Evolutionary conservation across 1,284 basidiomycete species (phyloP).

Genomic region (Melanopsichium pennsylvanicum): DNA sequence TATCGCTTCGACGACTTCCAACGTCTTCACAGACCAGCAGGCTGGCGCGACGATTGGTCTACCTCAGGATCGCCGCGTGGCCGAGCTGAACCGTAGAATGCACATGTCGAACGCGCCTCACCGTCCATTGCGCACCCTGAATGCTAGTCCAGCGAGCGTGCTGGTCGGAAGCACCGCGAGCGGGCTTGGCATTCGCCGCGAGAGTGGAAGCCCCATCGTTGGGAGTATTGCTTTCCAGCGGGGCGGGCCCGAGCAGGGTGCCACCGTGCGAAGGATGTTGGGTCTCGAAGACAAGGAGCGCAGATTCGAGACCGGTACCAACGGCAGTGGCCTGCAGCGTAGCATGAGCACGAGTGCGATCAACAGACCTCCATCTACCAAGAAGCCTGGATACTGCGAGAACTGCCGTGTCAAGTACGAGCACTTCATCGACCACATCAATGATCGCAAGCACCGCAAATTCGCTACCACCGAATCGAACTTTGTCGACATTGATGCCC

Average conservation of each 20-base stretch:
- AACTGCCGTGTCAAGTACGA: constrained; percentile 91
- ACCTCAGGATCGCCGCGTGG: constrained; percentile 50
- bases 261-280: constrained; percentile 57
- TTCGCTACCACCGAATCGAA: constrained; percentile 84
- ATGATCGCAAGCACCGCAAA: constrained; percentile 79
- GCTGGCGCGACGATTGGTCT: constrained; percentile 31
- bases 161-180: constrained; percentile 40
- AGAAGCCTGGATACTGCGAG: constrained; percentile 96
- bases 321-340: constrained; percentile 17
- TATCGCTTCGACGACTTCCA: constrained; percentile 83
- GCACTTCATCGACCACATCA: constrained; percentile 88
- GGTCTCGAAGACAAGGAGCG: constrained; percentile 32
- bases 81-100: constrained; percentile 53
- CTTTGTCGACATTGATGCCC: constrained; percentile 81
- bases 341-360: constrained; percentile 47
- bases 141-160: constrained; percentile 43
- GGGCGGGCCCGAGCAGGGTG: constrained; percentile 24
- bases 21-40: constrained; percentile 51
- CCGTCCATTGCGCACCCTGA: constrained; percentile 14
- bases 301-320: neutral
- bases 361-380: constrained; percentile 70
- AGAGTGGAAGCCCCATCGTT: constrained; percentile 19
- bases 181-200: constrained; percentile 39
- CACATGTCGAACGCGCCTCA: constrained; percentile 38
- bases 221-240: constrained; percentile 15